A percentile compares a stretch with the other conserved stretches of the same genome.
phyloP scores from a whole-genome alignment of 192 early-diverging fungal species.

The Dissophora ornata region DNA sequence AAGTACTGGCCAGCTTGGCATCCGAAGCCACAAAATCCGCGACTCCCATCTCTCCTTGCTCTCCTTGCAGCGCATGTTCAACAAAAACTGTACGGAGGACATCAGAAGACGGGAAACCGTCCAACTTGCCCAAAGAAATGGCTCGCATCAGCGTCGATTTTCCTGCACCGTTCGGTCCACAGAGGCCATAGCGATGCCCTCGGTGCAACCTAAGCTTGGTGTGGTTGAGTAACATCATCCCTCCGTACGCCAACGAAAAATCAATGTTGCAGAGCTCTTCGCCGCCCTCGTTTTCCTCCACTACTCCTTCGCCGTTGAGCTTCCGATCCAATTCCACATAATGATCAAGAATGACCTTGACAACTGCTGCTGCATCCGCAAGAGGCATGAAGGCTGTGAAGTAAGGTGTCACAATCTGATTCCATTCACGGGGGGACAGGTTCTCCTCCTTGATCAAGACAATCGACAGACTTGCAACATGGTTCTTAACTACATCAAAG shows the following conservation, averaged over 20 bases:
- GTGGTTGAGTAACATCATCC: conserved; percentile 79
- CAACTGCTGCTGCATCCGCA: conserved; percentile 55
- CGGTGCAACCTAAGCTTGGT: conserved; percentile 70
- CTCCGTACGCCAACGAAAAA: conserved; percentile 85
- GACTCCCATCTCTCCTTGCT: conserved; percentile 69
- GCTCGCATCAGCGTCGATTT: conserved; percentile 86
- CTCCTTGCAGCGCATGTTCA: conserved; percentile 76
- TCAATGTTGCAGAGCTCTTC: conserved; percentile 66
- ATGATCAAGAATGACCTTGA: conserved; percentile 49
- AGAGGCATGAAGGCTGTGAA: conserved; percentile 66
- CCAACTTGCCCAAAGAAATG: conserved; percentile 80
- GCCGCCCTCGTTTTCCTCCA: conserved; percentile 61
- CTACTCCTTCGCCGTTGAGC: conserved; percentile 55
- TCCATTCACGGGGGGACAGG: conserved; percentile 70
- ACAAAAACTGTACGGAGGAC: conserved; percentile 80
- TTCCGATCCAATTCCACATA: conserved; percentile 49
- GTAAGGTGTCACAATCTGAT: conserved; percentile 62
- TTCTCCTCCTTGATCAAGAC: conserved; percentile 70
- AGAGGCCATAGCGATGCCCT: conserved; percentile 83
- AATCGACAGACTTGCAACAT: conserved; percentile 64
- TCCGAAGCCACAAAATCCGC: conserved; percentile 71
- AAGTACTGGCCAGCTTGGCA: conserved; percentile 58
- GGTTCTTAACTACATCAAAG: conserved; percentile 61
- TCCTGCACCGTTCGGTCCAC: conserved; percentile 85
- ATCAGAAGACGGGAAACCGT: conserved; percentile 81